These are phyloP conservation scores for Neonectria magnoliae DNA, from an alignment of 2,329 filamentous ascomycete genomes.

Conservation along the genomic window DNA sequence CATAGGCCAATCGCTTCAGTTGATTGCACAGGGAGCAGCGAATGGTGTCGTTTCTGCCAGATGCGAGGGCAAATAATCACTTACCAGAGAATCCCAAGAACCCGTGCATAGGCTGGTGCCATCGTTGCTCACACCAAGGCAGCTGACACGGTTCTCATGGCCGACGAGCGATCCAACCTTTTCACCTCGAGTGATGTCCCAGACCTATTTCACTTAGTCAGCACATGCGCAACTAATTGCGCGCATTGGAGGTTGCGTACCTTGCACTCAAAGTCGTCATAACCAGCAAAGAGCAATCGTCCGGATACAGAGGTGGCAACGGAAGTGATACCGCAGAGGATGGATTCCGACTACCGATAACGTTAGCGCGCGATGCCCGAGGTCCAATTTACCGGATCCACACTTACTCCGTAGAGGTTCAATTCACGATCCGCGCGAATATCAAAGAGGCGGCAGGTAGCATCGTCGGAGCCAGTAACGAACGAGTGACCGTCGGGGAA, in stretches of 20 bases:
- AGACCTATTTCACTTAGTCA: constrained; percentile 72
- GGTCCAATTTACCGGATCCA: constrained; percentile 34
- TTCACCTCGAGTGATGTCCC: constrained; percentile 96
- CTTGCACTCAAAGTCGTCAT: constrained; percentile 99
- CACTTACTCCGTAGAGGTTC: constrained; percentile 75
- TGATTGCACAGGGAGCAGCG: background rate
- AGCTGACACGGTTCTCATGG: constrained; percentile 99
- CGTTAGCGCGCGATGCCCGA: constrained; percentile 28
- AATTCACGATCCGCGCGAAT: constrained; percentile 90
- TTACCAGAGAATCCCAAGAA: constrained; percentile 98
- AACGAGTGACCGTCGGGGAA: constrained; percentile 99
- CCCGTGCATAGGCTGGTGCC: constrained; percentile 99
- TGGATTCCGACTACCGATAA: constrained; percentile 83
- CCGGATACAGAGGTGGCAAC: constrained; percentile 98
- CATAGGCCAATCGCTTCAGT: background rate
- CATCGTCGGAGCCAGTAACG: constrained; percentile 96
- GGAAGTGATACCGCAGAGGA: constrained; percentile 97
- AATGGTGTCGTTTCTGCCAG: too few relatives aligned
- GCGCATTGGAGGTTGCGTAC: constrained; percentile 59
- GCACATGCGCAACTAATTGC: background rate
- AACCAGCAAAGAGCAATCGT: constrained; percentile 92
- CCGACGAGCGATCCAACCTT: constrained; percentile 96
- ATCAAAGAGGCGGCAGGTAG: constrained; percentile 96
- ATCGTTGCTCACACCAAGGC: constrained; percentile 97
- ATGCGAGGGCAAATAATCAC: constrained; percentile 49